Base-by-base conservation (phyloP, 2,329 filamentous ascomycete species). In the Clonostachys sp. region DNA sequence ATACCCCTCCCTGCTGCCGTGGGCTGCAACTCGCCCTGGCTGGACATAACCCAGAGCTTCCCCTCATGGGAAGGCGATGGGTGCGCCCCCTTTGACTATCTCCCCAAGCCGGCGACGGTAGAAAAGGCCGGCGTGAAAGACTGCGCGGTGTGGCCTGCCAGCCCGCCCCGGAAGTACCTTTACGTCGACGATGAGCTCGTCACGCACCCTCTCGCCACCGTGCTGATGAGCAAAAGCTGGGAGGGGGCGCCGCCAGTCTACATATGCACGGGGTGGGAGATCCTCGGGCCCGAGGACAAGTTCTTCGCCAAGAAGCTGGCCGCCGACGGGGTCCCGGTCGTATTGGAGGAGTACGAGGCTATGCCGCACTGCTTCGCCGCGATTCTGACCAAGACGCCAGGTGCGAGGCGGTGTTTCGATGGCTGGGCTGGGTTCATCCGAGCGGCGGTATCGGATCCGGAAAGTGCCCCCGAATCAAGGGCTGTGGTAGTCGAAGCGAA, bases 341-440 rank as follows among this genome's bases (percentile, higher is more conserved):
- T 80, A 5, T 86, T 83, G 57, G 81, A 88, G 60, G 80, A 89
- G 65, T 94, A 83, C 60, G 84, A 91, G 61, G 85, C 81, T 4
- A 92, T 92, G 88, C 87, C 89, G 46, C 88, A 91, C 65, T 82
- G 80, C 55, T 92, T 89, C 59, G 80, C 77, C 1, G 57, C 82
- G 52, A 52, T 88, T 2, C 65, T 89, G 47, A 63, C 72, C 2
- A 63, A 66, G 5, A 60, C 74, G 3, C 59, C 70, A 2, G 72
- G 66, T 33, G 66, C 75, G 4, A 66, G 59, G 53, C 71, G 75
- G 43, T 86, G 81, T 55, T 75, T 81, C 48, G 62, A 72, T 13
- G 66, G 69, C 4, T 81, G 82, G 77, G 66, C 77, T 0, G 63
- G 61, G 3, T 90, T 89, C 52, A 75, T 83, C 20, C 65, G 53